These are phyloP conservation scores for Picochlorum sp. DNA, from an alignment of 139 green algal species.

Conservation along the genomic window DNA sequence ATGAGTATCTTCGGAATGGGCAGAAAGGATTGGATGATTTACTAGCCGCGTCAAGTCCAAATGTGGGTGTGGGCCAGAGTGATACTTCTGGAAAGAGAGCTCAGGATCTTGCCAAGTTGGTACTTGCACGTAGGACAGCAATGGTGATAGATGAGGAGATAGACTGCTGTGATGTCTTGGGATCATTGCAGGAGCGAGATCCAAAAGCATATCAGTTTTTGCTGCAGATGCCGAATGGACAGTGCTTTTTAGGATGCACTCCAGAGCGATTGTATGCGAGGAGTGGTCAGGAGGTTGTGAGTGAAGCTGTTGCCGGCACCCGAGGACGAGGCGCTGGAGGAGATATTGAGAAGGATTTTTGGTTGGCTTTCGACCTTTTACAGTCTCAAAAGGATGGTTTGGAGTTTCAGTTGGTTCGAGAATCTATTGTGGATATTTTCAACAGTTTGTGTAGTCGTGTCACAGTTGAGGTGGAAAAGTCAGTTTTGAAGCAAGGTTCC, in stretches of 20 bases:
- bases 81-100: neutral
- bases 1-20: slow-evolving; percentile 61
- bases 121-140: slow-evolving; percentile 61
- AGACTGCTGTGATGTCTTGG: slow-evolving; percentile 56
- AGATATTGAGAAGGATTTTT: slow-evolving; percentile 77
- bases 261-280: slow-evolving; percentile 88
- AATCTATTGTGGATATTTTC: slow-evolving; percentile 58
- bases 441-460: slow-evolving; percentile 45
- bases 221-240: slow-evolving; percentile 46
- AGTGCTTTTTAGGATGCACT: slow-evolving; percentile 79
- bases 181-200: slow-evolving; percentile 58
- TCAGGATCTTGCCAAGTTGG: slow-evolving; percentile 63
- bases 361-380: slow-evolving; percentile 77
- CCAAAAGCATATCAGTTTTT: slow-evolving; percentile 81
- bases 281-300: slow-evolving; percentile 53
- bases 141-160: slow-evolving; percentile 39
- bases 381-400: slow-evolving; percentile 82
- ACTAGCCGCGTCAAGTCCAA: slow-evolving; percentile 21
- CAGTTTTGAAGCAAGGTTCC: slow-evolving; percentile 74
- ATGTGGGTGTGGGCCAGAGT: neutral
- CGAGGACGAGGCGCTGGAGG: slow-evolving; percentile 50
- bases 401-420: slow-evolving; percentile 84
- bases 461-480: slow-evolving; percentile 75
- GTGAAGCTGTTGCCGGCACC: slow-evolving; percentile 90
- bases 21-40: slow-evolving; percentile 67